Evolutionary conservation across 2,329 filamentous ascomycete genomes (phyloP).

Genomic region (Sarocladium brachiariae): DNA sequence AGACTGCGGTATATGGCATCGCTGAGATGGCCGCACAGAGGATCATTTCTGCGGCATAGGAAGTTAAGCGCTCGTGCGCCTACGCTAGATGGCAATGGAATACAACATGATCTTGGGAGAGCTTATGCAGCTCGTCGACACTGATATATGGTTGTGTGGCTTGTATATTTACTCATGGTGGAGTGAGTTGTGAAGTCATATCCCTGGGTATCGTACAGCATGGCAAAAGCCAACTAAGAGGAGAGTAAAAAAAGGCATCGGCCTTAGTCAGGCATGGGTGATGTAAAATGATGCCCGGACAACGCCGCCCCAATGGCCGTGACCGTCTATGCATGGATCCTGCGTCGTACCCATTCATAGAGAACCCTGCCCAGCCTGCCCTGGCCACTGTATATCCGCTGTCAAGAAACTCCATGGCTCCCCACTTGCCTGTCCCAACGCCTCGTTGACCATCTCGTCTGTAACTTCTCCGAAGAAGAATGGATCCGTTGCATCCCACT

Average conservation of each 20-base stretch:
- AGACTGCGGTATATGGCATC: conserved; percentile 14
- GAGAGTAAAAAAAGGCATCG: no score
- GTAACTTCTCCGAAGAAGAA: conserved; percentile 7
- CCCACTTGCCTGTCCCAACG: neutral
- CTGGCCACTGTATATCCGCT: conserved; percentile 2
- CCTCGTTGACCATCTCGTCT: conserved; percentile 8
- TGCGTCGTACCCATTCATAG: neutral
- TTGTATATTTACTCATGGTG: no score
- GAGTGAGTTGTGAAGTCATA: neutral
- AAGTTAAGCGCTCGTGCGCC: no score
- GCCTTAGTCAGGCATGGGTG: no score
- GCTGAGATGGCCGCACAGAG: conserved; percentile 12
- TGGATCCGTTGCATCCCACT: conserved; percentile 24
- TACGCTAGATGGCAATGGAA: no score
- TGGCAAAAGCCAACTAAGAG: neutral
- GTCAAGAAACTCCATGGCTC: conserved; percentile 6
- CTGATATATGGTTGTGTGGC: no score
- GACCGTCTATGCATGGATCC: neutral
- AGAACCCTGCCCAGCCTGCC: neutral
- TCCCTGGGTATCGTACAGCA: neutral
- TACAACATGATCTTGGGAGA: no score
- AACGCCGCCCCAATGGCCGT: neutral
- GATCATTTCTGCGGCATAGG: conserved; percentile 5
- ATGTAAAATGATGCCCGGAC: neutral
- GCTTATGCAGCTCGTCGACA: no score